Percentiles rank a stretch among this genome's conserved stretches.
phyloP scores from a whole-genome alignment of 2,329 filamentous ascomycete genomes.

The Sporothrix brasiliensis region DNA sequence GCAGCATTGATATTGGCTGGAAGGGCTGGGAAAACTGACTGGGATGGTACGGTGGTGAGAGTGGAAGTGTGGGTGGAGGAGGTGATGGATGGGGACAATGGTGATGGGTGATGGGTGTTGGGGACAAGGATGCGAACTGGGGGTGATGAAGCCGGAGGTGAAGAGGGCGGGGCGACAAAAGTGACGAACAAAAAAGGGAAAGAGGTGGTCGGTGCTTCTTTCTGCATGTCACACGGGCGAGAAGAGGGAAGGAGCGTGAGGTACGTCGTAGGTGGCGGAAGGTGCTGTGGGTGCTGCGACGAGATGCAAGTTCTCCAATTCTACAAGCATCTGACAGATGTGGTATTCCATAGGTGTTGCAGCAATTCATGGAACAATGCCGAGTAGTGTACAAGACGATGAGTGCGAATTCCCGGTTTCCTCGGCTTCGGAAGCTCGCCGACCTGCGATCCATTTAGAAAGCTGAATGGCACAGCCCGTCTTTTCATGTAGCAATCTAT shows the following conservation, averaged over 20 bases:
- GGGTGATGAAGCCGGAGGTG: neutral
- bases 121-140: constrained; percentile 1
- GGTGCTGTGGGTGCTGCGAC: constrained; percentile 10
- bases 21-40: neutral
- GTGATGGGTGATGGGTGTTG: neutral
- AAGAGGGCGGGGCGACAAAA: neutral
- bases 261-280: neutral
- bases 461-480: neutral
- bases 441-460: constrained; percentile 11
- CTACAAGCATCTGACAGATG: constrained; percentile 1
- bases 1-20: constrained; percentile 59
- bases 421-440: neutral
- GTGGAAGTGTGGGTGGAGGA: constrained; percentile 3
- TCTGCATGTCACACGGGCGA: constrained; percentile 4
- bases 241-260: constrained; percentile 10
- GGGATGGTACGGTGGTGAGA: neutral
- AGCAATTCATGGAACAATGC: neutral
- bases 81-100: constrained; percentile 3
- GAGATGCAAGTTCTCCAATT: constrained; percentile 19
- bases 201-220: constrained; percentile 10
- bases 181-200: neutral
- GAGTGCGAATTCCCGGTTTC: constrained; percentile 5
- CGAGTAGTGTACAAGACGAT: neutral
- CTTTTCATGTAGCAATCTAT: constrained; percentile 1
- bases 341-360: neutral